Evolutionary conservation across 192 early-diverging fungal genomes (phyloP), one percentile per base, ranked within the genome.

Genomic region (Mortierella alpina): DNA sequence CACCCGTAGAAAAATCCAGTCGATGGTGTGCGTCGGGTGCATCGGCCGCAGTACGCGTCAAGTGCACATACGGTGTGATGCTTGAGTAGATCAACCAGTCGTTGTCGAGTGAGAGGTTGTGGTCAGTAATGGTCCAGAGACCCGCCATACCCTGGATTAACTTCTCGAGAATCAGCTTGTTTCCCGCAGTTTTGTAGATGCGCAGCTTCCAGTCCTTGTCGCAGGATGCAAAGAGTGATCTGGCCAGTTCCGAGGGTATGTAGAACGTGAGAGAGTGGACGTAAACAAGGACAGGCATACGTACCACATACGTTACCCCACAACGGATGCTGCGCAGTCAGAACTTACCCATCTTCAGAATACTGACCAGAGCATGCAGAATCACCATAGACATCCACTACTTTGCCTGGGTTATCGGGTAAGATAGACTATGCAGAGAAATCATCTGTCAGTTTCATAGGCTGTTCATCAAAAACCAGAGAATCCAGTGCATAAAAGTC

Each of bases 71-170:
- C 5, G 88, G 88, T 14, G 86, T 87, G 44, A 93, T 87, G 63
- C 88, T 90, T 10, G 85, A 84, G 70, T 93, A 92, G 40, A 89
- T 84, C 14, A 93, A 59, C 71, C 83, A 86, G 47, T 84, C 65
- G 44, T 79, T 83, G 46, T 87, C 74, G 6, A 82, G 54, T 18
- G 86, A 87, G 9, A 87, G 52, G 65, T 73, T 84, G 47, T 85
- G 74, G 58, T 85, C 85, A 5, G 92, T 93, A 40, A 91, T 90
- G 2, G 92, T 93, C 92, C 92, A 92, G 49, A 73, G 84, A 13
- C 92, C 92, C 39, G 61, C 42, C 1, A 75, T 72, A 8, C 82
- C 85, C 17, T 80, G 71, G 14, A 92, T 85, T 17, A 75, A 60
- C 46, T 72, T 83, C 42, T 81, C 68, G 39, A 55, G 62, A 45